These are phyloP conservation scores for Leptodermis oblonga DNA, from an alignment of 257 asterid genomes.

Conservation along the genomic window DNA sequence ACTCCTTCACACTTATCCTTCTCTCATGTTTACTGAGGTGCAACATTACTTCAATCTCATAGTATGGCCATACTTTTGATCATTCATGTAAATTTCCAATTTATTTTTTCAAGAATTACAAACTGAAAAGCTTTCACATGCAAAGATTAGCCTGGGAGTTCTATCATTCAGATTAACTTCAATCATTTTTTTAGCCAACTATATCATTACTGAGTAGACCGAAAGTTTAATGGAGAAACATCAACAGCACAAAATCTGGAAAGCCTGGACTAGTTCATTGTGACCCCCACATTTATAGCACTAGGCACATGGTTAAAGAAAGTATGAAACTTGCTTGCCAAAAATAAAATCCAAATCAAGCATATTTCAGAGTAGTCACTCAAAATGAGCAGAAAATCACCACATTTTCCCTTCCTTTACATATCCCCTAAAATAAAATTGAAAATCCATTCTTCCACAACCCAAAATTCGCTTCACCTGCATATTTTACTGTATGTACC, in stretches of 20 bases:
- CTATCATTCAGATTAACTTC: not conserved
- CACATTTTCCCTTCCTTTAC: not conserved
- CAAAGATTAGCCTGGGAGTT: not conserved
- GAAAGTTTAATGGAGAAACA: not conserved
- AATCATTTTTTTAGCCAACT: not conserved
- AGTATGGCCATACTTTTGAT: too few relatives aligned
- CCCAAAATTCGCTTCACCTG: too few relatives aligned
- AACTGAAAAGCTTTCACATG: not conserved
- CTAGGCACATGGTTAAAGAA: not conserved
- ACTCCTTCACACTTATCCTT: too few relatives aligned
- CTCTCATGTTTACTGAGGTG: too few relatives aligned
- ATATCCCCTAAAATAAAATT: not conserved
- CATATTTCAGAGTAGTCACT: not conserved
- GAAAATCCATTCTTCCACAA: too few relatives aligned
- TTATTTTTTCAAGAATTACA: too few relatives aligned
- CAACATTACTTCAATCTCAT: too few relatives aligned
- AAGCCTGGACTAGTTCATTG: not conserved
- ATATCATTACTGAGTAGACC: not conserved
- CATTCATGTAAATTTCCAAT: too few relatives aligned
- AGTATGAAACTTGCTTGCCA: not conserved
- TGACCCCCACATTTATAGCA: not conserved
- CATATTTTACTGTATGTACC: too few relatives aligned
- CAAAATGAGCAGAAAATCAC: not conserved
- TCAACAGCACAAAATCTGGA: not conserved
- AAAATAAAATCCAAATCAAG: not conserved